Evolutionary conservation across 768 basidiomycete genomes (phyloP), one percentile per base, ranked within the genome.

Genomic region (Hysterangium stoloniferum): DNA sequence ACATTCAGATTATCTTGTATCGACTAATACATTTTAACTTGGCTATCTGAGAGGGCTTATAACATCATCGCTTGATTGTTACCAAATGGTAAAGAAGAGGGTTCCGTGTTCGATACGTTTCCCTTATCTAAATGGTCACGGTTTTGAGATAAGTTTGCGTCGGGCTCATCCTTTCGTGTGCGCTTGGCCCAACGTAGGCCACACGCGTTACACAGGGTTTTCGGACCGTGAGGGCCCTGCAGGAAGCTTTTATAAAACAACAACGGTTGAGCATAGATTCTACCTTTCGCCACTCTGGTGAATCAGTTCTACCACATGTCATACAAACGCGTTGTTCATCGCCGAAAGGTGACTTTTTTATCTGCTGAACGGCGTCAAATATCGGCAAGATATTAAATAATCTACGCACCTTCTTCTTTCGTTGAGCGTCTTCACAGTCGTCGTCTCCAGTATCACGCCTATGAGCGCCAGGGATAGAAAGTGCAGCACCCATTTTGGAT

Each of bases 141-240:
- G n/a, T n/a, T n/a, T n/a, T n/a, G n/a, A 24, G 9, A 27, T 31
- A 28, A 6, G 24, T 13, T 31, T n/a, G 28, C 28, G 28, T 51
- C 49, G 15, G 49, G 40, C 37, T 62, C 64, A 55, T 65, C 66
- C 55, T 61, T 75, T 57, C 78, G 76, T 33, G 74, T 68, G 54
- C 77, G 68, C 68, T 96, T 95, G 25, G 93, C 93, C 89, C 91
- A 95, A 48, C 93, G 77, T 34, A 98, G 68, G 22, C 94, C 94
- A 57, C 95, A 96, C 2, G 93, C 93, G 66, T 97, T 96, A 72
- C 95, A 97, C 4, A 97, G 69, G n/a, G 95, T 96, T 70, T 97
- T 99, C 1, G 95, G 92, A 31, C 95, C 95, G 48, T 79, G 74
- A 1, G 95, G 95, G 9, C 95, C 95, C 88, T 33, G 59, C 52